A percentile compares a stretch with the other conserved stretches of the same genome.
Conservation (phyloP, 768 basidiomycete species). For the Rhodosporidiobolus sp. region DNA sequence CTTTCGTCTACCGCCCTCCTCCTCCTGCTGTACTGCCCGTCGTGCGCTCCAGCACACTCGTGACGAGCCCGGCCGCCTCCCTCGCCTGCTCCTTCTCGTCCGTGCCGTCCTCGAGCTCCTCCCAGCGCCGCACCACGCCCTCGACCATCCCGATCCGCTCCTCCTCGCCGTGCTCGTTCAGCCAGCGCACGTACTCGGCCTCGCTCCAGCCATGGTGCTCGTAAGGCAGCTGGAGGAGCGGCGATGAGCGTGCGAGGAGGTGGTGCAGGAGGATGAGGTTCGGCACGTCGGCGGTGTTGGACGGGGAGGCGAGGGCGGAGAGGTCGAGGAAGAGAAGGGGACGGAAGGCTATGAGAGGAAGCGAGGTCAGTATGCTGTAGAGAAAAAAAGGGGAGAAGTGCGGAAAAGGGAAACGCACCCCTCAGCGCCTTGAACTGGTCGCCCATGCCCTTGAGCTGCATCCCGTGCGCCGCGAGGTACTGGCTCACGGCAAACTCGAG, state of each 20-base stretch:
- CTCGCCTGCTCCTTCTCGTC: too few species aligned
- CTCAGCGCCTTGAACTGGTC: constrained; percentile 82
- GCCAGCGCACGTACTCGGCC: constrained; percentile 92
- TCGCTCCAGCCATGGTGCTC: constrained; percentile 89
- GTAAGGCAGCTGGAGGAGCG: constrained; percentile 63
- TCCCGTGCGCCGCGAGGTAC: constrained; percentile 55
- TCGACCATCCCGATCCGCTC: constrained; percentile 80
- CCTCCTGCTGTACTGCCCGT: too few species aligned
- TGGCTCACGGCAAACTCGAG: constrained; percentile 86
- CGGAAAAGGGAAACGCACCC: constrained; percentile 44
- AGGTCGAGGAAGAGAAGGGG: constrained; percentile 88
- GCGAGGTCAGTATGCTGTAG: too few species aligned
- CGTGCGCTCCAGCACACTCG: too few species aligned
- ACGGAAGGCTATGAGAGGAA: constrained; percentile 51
- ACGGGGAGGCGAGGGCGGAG: constrained; percentile 61
- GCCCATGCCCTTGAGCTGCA: constrained; percentile 70
- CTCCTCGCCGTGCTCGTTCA: constrained; percentile 79
- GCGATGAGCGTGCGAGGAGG: constrained; percentile 80
- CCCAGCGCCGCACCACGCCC: constrained; percentile 72
- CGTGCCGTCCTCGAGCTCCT: constrained; percentile 44
- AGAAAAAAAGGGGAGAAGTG: not conserved
- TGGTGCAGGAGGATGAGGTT: constrained; percentile 74
- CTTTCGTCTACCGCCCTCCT: too few species aligned
- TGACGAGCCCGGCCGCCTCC: too few species aligned
- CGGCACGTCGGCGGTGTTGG: constrained; percentile 71